These are phyloP conservation scores for Phanerochaete carnosa DNA, from an alignment of 768 basidiomycete species.

Conservation along the genomic window DNA sequence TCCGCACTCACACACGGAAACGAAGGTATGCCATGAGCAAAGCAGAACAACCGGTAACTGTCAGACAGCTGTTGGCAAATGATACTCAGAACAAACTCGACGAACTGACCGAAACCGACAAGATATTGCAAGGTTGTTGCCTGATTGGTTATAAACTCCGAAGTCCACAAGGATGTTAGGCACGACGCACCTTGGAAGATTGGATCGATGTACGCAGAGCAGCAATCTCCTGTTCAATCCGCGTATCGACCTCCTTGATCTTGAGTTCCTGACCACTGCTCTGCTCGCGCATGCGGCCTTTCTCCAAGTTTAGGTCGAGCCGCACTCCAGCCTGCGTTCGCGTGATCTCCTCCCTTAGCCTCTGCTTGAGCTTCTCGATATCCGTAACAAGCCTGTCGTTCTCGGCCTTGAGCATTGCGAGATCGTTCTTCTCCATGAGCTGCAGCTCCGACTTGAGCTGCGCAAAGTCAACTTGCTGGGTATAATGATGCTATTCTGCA, in stretches of 20 bases:
- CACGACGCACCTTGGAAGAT: slow-evolving; percentile 64
- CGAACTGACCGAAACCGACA: slow-evolving; percentile 74
- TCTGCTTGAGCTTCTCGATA: slow-evolving; percentile 92
- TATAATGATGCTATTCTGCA: slow-evolving; percentile 72
- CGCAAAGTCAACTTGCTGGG: slow-evolving; percentile 95
- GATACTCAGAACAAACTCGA: background rate
- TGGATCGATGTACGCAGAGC: slow-evolving; percentile 80
- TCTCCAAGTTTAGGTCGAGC: slow-evolving; percentile 93
- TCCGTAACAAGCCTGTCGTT: slow-evolving; percentile 91
- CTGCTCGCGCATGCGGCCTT: slow-evolving; percentile 89
- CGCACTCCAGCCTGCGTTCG: slow-evolving; percentile 92
- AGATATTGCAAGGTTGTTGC: slow-evolving; percentile 85
- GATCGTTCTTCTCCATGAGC: slow-evolving; percentile 94
- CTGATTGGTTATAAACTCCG: slow-evolving; percentile 30
- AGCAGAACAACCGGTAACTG: slow-evolving; percentile 85
- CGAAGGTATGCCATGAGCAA: slow-evolving; percentile 85
- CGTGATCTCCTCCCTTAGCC: slow-evolving; percentile 86
- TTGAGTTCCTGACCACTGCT: slow-evolving; percentile 88
- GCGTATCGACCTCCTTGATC: slow-evolving; percentile 96
- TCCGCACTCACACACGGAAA: slow-evolving; percentile 43
- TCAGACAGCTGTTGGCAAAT: background rate
- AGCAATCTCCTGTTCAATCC: slow-evolving; percentile 96
- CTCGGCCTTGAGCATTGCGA: slow-evolving; percentile 93
- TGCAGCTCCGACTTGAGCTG: slow-evolving; percentile 96
- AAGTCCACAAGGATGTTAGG: background rate